Evolutionary conservation across 73 alveolate genomes (phyloP).

Genomic region (Paramecium bursaria): DNA sequence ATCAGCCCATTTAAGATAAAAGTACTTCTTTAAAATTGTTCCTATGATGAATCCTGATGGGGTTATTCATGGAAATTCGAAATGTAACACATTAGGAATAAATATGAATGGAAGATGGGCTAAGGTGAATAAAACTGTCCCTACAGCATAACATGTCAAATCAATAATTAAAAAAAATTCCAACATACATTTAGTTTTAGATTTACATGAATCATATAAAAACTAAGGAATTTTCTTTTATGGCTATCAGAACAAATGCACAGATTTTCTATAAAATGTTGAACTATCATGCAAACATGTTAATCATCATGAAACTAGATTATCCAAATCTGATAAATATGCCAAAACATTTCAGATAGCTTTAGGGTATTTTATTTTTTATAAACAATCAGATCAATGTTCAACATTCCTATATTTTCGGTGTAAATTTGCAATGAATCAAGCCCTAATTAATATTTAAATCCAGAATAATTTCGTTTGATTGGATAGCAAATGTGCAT

Average conservation of each 20-base stretch:
- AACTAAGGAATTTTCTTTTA: conserved; percentile 14
- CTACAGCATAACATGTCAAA: conserved; percentile 13
- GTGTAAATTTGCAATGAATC: not conserved
- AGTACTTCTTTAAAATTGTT: conserved; percentile 85
- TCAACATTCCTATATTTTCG: not conserved
- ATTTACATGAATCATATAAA: conserved; percentile 46
- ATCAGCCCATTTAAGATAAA: conserved; percentile 86
- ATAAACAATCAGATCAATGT: not conserved
- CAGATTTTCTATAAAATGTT: not conserved
- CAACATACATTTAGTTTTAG: not conserved
- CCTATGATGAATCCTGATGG: conserved; percentile 98
- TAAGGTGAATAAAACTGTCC: conserved; percentile 61
- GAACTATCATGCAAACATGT: not conserved
- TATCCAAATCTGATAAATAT: conserved; percentile 10
- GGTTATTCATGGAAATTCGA: conserved; percentile 89
- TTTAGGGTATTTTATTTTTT: conserved; percentile 1
- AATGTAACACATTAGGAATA: conserved; percentile 86
- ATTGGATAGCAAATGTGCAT: not conserved
- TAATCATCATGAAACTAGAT: conserved; percentile 1
- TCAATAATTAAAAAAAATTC: conserved; percentile 3
- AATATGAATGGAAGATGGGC: conserved; percentile 88
- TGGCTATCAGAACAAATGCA: not conserved
- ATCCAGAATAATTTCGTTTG: not conserved
- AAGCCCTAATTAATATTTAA: not conserved
- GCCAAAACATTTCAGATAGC: conserved; percentile 20